A percentile compares a stretch with the other conserved stretches of the same genome.
phyloP scores from a whole-genome alignment of 2,329 filamentous ascomycete genomes.

The Bipolaris victoriae region DNA sequence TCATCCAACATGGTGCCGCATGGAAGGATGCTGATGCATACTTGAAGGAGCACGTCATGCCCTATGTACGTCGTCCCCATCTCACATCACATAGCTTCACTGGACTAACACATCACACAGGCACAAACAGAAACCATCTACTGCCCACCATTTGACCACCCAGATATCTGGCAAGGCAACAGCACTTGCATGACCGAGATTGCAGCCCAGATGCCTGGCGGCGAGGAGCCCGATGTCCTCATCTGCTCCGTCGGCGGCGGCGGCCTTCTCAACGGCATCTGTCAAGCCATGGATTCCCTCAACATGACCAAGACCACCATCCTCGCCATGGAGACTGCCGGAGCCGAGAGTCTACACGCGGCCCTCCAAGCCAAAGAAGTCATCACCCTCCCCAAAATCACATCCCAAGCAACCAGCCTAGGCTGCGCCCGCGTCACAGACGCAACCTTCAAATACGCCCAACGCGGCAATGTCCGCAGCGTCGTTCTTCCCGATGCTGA shows the following conservation, averaged over 20 bases:
- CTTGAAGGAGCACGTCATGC: constrained; percentile 65
- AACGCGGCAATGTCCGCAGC: constrained; percentile 61
- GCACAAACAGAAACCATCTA: constrained; percentile 59
- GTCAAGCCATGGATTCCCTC: constrained; percentile 67
- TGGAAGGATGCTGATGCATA: constrained; percentile 74
- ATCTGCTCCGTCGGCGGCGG: constrained; percentile 83
- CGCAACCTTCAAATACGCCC: constrained; percentile 69
- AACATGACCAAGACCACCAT: constrained; percentile 53
- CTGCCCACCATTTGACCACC: constrained; percentile 73
- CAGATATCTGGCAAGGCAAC: constrained; percentile 70
- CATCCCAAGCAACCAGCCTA: constrained; percentile 75
- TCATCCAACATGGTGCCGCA: constrained; percentile 70
- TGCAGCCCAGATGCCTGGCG: constrained; percentile 49
- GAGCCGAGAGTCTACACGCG: constrained; percentile 72
- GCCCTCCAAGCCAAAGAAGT: constrained; percentile 63
- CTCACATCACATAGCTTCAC: neutral
- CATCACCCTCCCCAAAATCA: constrained; percentile 72
- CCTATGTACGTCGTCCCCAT: constrained; percentile 31
- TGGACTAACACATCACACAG: constrained; percentile 28
- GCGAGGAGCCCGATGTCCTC: constrained; percentile 66
- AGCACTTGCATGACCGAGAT: constrained; percentile 64
- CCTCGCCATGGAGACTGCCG: constrained; percentile 76
- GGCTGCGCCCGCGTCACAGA: constrained; percentile 75
- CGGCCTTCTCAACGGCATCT: constrained; percentile 77
- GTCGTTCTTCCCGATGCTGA: constrained; percentile 75